Evolutionary conservation across 352 stramenopile species (phyloP).

Genomic region (Hyaloperonospora arabidopsidis): DNA sequence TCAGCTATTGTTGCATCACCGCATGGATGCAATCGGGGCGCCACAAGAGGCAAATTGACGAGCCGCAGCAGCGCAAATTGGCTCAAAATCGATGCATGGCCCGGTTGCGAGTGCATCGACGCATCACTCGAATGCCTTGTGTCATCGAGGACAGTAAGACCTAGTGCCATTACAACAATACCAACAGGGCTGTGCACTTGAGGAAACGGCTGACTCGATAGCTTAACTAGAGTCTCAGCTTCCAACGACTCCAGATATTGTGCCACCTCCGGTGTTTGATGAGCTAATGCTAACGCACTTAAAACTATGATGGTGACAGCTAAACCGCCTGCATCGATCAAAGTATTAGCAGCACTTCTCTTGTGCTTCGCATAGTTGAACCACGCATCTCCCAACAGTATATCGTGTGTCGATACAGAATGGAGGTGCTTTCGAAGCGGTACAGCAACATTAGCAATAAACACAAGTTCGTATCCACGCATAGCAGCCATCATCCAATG

Average conservation of each 20-base stretch:
- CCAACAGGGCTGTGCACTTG: constrained; percentile 15
- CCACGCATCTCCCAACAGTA: constrained; percentile 13
- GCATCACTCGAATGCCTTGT: neutral
- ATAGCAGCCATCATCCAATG: constrained; percentile 31
- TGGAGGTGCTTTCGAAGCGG: constrained; percentile 19
- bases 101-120: constrained; percentile 4
- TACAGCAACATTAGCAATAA: constrained; percentile 26
- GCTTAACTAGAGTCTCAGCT: constrained; percentile 11
- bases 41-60: constrained; percentile 24
- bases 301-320: constrained; percentile 21
- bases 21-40: constrained; percentile 13
- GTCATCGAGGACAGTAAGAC: constrained; percentile 20
- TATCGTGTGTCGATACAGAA: neutral
- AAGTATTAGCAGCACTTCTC: constrained; percentile 1
- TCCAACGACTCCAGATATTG: constrained; percentile 18
- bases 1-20: constrained; percentile 1
- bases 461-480: constrained; percentile 28
- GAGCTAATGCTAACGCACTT: constrained; percentile 12
- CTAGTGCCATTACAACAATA: constrained; percentile 22
- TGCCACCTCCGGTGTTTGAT: constrained; percentile 2
- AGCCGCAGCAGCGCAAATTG: constrained; percentile 32
- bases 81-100: constrained; percentile 21
- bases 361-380: constrained; percentile 9
- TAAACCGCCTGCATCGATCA: constrained; percentile 7
- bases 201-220: constrained; percentile 19